Evolutionary conservation across 2,329 filamentous ascomycete species (phyloP), one percentile per base, ranked within the genome.

Genomic region (Rutstroemia sp.): DNA sequence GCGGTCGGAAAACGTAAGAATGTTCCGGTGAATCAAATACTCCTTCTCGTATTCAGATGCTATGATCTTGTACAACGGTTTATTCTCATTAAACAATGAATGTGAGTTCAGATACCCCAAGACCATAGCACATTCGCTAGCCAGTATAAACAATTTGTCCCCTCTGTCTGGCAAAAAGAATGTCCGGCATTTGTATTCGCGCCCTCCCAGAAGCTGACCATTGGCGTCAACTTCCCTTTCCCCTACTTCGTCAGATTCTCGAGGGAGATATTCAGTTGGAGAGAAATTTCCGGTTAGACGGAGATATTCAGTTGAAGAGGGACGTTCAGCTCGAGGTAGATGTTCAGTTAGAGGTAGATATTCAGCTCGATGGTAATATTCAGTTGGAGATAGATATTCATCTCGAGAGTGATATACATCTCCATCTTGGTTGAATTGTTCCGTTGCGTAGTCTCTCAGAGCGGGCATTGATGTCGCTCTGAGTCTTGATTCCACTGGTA

Each of bases 21-120:
- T 95, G 67, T 97, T 94, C 74, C 97, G 92, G 61, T 86, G 80
- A 48, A 99, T 96, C 16, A 99, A 78, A 67, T 97, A 91, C 71
- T 97, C 94, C 78, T 97, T 99, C 71, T 99, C 94, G 27, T 86
- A 78, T 70, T 97, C 92, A 60, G 88, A 95, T 56, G 92, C 92
- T 66, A 99, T 99, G 68, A 99, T 99, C 74, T 99, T 99, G 78
- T 83, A 95, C 8, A 99, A 77, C 2, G 94, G 97, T 62, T 92
- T 81, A 72, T 99, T 97, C 76, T 97, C 96, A 80, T 97, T 97
- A 77, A 99, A 99, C 16, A 99, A 77, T 38, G 99, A 78, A 71
- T 97, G 99, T n/a, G 92, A 96, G 72, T 99, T 94, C 59, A 92
- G 83, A 71, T 99, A 99, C 48, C 91, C 89, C 21, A 97, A 78